Conservation (phyloP, 805 yeast species). For the Isabelozyma pseudorhagii region DNA sequence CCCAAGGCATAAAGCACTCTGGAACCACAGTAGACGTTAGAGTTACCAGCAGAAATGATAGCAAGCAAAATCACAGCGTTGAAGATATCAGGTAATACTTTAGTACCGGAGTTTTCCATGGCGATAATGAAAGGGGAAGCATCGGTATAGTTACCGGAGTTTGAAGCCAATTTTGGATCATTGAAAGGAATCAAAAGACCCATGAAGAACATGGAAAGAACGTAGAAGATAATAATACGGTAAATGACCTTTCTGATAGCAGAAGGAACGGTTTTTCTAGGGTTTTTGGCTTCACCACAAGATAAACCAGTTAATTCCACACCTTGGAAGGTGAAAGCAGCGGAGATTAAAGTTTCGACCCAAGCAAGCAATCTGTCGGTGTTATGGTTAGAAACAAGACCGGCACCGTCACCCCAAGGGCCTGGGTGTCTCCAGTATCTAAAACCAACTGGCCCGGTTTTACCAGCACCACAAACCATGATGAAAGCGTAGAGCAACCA, state of each 20-base stretch:
- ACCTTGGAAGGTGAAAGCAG: conserved; percentile 82
- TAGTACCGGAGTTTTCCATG: conserved; percentile 64
- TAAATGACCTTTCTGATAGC: conserved; percentile 68
- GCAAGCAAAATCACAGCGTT: conserved; percentile 68
- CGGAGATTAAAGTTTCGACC: conserved; percentile 64
- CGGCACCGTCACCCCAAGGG: conserved; percentile 65
- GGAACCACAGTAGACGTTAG: conserved; percentile 70
- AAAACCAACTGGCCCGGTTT: conserved; percentile 69
- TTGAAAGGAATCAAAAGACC: conserved; percentile 69
- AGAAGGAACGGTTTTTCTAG: conserved; percentile 65
- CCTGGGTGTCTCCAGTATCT: conserved; percentile 82
- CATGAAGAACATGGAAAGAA: conserved; percentile 61
- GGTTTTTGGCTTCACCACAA: conserved; percentile 71
- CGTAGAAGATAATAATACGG: conserved; percentile 65
- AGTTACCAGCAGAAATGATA: conserved; percentile 76
- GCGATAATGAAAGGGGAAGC: conserved; percentile 75
- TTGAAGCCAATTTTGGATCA: conserved; percentile 50
- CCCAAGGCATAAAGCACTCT: conserved; percentile 66
- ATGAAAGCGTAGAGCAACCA: conserved; percentile 62
- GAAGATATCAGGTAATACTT: conserved; percentile 63
- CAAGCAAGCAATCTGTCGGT: conserved; percentile 67
- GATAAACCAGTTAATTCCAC: conserved; percentile 73
- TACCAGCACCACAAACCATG: conserved; percentile 72
- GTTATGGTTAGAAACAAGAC: conserved; percentile 39
- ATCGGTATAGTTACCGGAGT: conserved; percentile 36